Evolutionary conservation across 768 basidiomycete genomes (phyloP).

Genomic region (Neoboletus subvelutipes): DNA sequence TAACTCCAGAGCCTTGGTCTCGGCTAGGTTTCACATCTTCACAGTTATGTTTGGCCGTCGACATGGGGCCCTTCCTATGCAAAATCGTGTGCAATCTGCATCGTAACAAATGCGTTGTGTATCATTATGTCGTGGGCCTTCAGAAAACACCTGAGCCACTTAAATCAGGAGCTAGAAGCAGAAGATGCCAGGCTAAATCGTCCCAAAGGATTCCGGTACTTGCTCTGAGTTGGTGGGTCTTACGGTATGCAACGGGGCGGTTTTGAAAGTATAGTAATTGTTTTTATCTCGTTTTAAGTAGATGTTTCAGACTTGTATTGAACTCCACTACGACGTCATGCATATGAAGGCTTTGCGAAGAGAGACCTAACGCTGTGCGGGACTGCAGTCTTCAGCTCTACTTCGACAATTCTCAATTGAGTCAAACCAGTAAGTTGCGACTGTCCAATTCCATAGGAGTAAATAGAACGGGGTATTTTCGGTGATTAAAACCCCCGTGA

Average conservation of each 20-base stretch:
- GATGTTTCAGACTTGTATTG: neutral
- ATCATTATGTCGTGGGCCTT: constrained; percentile 54
- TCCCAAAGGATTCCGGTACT: constrained; percentile 43
- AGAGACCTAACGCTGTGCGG: too few species aligned
- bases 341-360: neutral
- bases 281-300: too few species aligned
- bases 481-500: neutral
- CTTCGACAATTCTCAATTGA: neutral
- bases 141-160: constrained; percentile 40
- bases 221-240: too few species aligned
- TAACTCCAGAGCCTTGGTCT: constrained; percentile 12
- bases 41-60: constrained; percentile 65
- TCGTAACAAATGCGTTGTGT: constrained; percentile 49
- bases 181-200: constrained; percentile 38
- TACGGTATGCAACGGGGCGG: too few species aligned
- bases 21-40: constrained; percentile 5
- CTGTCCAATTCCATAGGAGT: neutral
- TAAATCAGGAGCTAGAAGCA: constrained; percentile 42
- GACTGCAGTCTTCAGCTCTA: too few species aligned
- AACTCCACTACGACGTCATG: neutral
- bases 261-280: too few species aligned
- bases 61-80: constrained; percentile 71
- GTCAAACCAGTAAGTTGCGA: neutral
- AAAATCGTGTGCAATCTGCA: constrained; percentile 72
- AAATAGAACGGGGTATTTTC: constrained; percentile 12